These are phyloP conservation scores for Claviceps spartinae DNA, from an alignment of 2,329 filamentous ascomycete species.

Conservation along the genomic window DNA sequence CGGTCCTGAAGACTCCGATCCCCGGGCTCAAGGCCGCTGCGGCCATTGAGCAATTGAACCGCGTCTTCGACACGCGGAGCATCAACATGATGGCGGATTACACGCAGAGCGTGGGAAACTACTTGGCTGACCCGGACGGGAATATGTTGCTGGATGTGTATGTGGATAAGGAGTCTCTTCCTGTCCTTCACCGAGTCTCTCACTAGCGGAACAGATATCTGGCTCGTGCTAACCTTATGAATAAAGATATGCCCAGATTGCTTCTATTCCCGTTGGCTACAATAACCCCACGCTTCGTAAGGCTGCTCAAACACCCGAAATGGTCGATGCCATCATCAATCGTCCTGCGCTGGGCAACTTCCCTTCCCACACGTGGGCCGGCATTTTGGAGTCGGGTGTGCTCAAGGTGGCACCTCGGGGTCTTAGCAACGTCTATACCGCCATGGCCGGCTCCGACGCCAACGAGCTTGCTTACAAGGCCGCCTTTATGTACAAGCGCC, in stretches of 20 bases:
- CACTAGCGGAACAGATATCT: too few relatives aligned
- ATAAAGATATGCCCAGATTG: conserved; percentile 71
- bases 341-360: conserved; percentile 85
- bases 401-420: conserved; percentile 74
- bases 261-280: conserved; percentile 84
- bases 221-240: not conserved
- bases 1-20: conserved; percentile 45
- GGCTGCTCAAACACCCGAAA: conserved; percentile 61
- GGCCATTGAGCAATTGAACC: conserved; percentile 54
- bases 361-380: conserved; percentile 70
- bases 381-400: conserved; percentile 65
- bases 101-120: conserved; percentile 64
- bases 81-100: conserved; percentile 76
- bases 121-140: conserved; percentile 59
- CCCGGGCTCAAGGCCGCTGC: conserved; percentile 65
- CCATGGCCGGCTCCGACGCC: conserved; percentile 77
- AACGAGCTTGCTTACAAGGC: conserved; percentile 94
- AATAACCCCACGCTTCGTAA: conserved; percentile 68
- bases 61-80: conserved; percentile 75
- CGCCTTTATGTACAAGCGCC: conserved; percentile 83
- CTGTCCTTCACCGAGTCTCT: not conserved
- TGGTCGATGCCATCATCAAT: conserved; percentile 73
- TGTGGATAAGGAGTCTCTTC: conserved; percentile 14
- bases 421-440: conserved; percentile 79
- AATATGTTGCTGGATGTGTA: conserved; percentile 62